Percentiles rank a stretch among this genome's conserved stretches.
Conservation (phyloP, 106 monocot genomes). For the Dendrobium huoshanense region DNA sequence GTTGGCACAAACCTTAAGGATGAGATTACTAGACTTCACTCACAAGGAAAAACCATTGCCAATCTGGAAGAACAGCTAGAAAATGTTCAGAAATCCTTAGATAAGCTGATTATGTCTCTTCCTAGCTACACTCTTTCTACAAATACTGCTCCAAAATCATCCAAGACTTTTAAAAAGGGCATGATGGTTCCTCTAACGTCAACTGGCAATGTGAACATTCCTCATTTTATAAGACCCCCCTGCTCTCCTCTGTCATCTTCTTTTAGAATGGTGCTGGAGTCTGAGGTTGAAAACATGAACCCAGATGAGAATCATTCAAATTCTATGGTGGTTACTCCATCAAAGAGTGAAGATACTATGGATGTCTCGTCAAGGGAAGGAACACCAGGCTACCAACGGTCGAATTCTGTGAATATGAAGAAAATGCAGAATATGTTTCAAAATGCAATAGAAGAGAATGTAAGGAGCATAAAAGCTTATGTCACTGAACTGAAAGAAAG, state of each 20-base stretch:
- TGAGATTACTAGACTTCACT: slow-evolving; percentile 80
- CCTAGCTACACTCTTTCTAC: slow-evolving; percentile 34
- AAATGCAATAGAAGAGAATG: slow-evolving; percentile 91
- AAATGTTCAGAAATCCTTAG: slow-evolving; percentile 90
- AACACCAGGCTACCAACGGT: slow-evolving; percentile 40
- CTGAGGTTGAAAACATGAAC: slow-evolving; percentile 61
- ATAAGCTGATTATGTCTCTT: slow-evolving; percentile 79
- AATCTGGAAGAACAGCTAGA: slow-evolving; percentile 78
- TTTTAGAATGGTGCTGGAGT: slow-evolving; percentile 28
- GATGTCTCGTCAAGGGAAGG: slow-evolving; percentile 69
- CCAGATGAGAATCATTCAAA: slow-evolving; percentile 33
- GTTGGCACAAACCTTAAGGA: slow-evolving; percentile 75
- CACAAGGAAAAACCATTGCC: slow-evolving; percentile 74
- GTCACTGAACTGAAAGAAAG: slow-evolving; percentile 93
- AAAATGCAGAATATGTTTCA: slow-evolving; percentile 98
- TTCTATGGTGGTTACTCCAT: slow-evolving; percentile 51
- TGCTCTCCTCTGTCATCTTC: slow-evolving; percentile 77
- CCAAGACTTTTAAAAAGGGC: slow-evolving; percentile 49
- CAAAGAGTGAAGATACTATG: slow-evolving; percentile 56
- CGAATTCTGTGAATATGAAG: slow-evolving; percentile 63
- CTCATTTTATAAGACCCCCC: slow-evolving; percentile 61
- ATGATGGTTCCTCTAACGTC: slow-evolving; percentile 53
- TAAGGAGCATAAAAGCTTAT: slow-evolving; percentile 80
- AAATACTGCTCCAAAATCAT: slow-evolving; percentile 31
- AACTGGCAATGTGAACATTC: slow-evolving; percentile 40